Evolutionary conservation across 1,284 basidiomycete genomes (phyloP).

Genomic region (Leccinum olivaceoglutinosum): DNA sequence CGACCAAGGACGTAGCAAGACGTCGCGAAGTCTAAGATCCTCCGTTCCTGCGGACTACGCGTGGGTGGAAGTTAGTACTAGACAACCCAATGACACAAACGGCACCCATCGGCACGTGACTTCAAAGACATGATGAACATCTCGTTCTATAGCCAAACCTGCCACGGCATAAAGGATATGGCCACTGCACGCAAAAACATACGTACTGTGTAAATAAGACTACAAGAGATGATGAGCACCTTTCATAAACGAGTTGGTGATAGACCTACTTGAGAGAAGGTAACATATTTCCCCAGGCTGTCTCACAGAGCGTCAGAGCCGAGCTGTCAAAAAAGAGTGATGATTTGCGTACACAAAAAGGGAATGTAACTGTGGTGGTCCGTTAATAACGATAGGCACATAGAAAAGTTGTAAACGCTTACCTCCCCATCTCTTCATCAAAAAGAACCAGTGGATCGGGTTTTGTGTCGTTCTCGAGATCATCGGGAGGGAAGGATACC

Average conservation of each 20-base stretch:
- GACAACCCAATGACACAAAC: conserved; percentile 5
- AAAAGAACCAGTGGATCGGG: conserved; percentile 9
- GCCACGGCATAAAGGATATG: conserved; percentile 3
- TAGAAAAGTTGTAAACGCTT: neutral
- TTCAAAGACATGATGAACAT: conserved; percentile 49
- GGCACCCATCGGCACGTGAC: conserved; percentile 39
- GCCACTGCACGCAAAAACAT: neutral
- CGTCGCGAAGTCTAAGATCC: conserved; percentile 52
- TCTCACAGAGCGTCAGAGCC: conserved; percentile 2
- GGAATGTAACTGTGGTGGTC: conserved; percentile 41
- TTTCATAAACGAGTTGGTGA: neutral
- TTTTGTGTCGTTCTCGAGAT: neutral
- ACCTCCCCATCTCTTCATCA: conserved; percentile 22
- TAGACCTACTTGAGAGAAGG: conserved; percentile 46
- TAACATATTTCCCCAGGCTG: conserved; percentile 64
- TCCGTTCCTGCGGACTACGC: conserved; percentile 49
- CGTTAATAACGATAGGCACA: conserved; percentile 8
- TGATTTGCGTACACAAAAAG: conserved; percentile 47
- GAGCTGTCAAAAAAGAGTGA: neutral
- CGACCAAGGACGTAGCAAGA: conserved; percentile 69
- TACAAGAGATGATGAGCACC: conserved; percentile 17
- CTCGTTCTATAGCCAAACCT: conserved; percentile 44
- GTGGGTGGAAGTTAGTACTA: neutral
- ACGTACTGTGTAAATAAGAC: conserved; percentile 50
- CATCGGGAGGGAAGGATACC: conserved; percentile 36